Conservation (phyloP, 2,329 filamentous ascomycete genomes). For the Hymenoscyphus scutula region DNA sequence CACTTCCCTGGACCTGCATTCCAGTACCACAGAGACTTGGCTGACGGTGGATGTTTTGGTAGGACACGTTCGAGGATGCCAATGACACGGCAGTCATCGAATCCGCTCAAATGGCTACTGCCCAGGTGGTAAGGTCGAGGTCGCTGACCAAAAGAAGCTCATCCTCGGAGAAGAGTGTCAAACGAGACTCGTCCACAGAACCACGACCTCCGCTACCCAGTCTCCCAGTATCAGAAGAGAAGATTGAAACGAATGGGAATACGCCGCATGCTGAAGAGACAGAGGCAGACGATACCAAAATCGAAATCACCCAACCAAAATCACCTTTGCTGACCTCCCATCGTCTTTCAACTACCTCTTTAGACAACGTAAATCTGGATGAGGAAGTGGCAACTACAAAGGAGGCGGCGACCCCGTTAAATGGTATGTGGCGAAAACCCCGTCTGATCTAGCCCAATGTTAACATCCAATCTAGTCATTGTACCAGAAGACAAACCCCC, state of each 20-base stretch:
- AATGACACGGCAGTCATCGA: slow-evolving; percentile 48
- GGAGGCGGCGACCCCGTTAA: slow-evolving; percentile 11
- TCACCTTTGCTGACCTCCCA: slow-evolving; percentile 48
- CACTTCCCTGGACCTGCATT: slow-evolving; percentile 10
- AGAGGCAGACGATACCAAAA: slow-evolving; percentile 28
- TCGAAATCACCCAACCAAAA: slow-evolving; percentile 39
- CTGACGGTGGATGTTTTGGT: slow-evolving; percentile 19
- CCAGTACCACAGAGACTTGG: slow-evolving; percentile 10
- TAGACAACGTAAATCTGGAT: slow-evolving; percentile 65
- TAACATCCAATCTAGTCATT: slow-evolving; percentile 24
- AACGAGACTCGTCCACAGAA: slow-evolving; percentile 33
- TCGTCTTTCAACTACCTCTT: slow-evolving; percentile 54
- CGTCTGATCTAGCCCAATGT: slow-evolving; percentile 1
- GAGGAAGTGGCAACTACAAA: slow-evolving; percentile 41
- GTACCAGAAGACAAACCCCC: slow-evolving; percentile 30
- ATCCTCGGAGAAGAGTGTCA: slow-evolving; percentile 31
- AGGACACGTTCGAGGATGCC: slow-evolving; percentile 85
- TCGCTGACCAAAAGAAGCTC: slow-evolving; percentile 43
- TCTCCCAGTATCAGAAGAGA: slow-evolving; percentile 26
- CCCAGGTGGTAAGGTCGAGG: slow-evolving; percentile 27
- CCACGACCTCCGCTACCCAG: slow-evolving; percentile 24
- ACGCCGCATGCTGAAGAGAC: neutral
- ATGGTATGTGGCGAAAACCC: slow-evolving; percentile 18
- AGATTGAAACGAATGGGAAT: slow-evolving; percentile 24
- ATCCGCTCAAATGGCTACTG: slow-evolving; percentile 19